phyloP scores from a whole-genome alignment of 768 basidiomycete genomes.

The Suillus clintonianus region DNA sequence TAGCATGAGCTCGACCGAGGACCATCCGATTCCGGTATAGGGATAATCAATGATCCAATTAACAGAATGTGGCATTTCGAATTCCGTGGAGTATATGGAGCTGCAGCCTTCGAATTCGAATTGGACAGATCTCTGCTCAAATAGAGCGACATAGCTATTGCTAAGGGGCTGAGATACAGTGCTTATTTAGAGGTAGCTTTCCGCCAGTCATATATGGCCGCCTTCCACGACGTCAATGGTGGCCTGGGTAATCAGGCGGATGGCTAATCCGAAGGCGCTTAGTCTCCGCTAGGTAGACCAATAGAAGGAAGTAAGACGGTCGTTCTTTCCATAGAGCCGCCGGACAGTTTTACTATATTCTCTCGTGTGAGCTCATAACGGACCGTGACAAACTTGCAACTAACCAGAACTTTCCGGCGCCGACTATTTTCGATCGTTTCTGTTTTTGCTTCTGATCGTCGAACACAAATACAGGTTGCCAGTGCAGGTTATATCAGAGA shows the following conservation, averaged over 20 bases:
- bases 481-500: neutral
- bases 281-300: neutral
- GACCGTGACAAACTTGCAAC: neutral
- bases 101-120: neutral
- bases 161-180: neutral
- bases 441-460: neutral
- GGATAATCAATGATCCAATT: neutral
- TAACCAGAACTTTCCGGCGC: neutral
- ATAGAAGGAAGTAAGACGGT: neutral
- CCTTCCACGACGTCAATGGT: neutral
- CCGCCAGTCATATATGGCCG: neutral
- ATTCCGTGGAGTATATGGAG: neutral
- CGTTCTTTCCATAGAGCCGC: neutral
- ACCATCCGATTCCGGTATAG: neutral
- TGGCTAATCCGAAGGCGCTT: neutral
- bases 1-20: neutral
- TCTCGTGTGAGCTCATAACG: neutral
- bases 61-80: neutral
- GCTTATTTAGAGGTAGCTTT: neutral
- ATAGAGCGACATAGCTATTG: neutral
- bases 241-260: neutral
- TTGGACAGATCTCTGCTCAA: neutral
- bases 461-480: neutral
- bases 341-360: neutral
- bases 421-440: neutral